These are phyloP conservation scores for Thielaviopsis ethacetica DNA, from an alignment of 2,329 filamentous ascomycete species.

Conservation along the genomic window DNA sequence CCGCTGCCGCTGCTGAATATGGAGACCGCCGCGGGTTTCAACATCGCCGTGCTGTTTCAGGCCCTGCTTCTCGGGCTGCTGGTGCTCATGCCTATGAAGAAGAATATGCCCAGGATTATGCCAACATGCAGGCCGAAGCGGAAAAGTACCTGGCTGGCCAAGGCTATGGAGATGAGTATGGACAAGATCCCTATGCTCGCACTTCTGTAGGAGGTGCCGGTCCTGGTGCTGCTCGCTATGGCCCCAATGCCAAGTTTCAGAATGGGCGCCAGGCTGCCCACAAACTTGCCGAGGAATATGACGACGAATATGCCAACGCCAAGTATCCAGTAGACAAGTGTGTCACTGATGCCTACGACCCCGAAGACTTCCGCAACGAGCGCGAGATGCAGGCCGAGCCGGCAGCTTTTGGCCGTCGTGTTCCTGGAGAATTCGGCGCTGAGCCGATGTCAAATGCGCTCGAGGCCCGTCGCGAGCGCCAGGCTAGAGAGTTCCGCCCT, in stretches of 20 bases:
- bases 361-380: slow-evolving; percentile 3
- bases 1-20: neutral
- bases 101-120: neutral
- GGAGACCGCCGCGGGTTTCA: slow-evolving; percentile 6
- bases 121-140: neutral
- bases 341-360: neutral
- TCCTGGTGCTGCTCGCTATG: slow-evolving; percentile 2
- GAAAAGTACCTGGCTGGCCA: slow-evolving; percentile 1
- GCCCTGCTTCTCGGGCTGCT: slow-evolving; percentile 1
- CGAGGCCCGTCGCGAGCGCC: neutral
- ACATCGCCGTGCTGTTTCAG: neutral
- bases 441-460: neutral
- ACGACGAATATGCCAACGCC: neutral
- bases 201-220: neutral
- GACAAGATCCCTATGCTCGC: neutral
- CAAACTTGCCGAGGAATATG: neutral
- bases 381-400: slow-evolving; percentile 1
- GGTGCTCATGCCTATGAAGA: slow-evolving; percentile 5
- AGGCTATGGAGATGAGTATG: slow-evolving; percentile 1
- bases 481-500: slow-evolving; percentile 1
- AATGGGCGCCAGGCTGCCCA: slow-evolving; percentile 2
- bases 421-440: neutral
- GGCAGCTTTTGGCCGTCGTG: neutral
- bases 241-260: slow-evolving; percentile 3
- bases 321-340: neutral